Percentiles rank a stretch among this genome's conserved stretches.
These are phyloP conservation scores for Heterobasidion irregulare DNA, from an alignment of 1,284 basidiomycete species.

Conservation along the genomic window DNA sequence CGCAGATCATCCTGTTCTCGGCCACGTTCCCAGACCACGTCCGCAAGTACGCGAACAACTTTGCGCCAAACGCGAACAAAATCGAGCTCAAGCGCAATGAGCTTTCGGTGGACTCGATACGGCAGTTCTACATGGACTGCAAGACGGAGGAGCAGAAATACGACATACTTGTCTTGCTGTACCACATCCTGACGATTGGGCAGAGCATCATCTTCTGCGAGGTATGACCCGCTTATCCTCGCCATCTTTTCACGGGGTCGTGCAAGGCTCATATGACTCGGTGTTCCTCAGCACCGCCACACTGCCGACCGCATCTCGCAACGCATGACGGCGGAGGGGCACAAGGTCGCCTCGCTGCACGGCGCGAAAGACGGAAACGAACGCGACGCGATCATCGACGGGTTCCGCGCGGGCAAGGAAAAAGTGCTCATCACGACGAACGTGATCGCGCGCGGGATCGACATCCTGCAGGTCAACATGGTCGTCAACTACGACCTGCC, in stretches of 20 bases:
- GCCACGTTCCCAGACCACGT: slow-evolving; percentile 97
- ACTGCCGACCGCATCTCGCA: slow-evolving; percentile 91
- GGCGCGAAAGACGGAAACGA: slow-evolving; percentile 87
- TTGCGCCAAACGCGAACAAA: slow-evolving; percentile 93
- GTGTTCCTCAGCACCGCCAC: slow-evolving; percentile 56
- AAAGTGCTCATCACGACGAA: slow-evolving; percentile 99
- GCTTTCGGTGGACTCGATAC: slow-evolving; percentile 89
- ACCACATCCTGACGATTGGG: slow-evolving; percentile 88
- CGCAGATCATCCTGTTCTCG: slow-evolving; percentile 94
- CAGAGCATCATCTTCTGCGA: slow-evolving; percentile 96
- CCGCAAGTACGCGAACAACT: slow-evolving; percentile 81
- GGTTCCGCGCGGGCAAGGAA: slow-evolving; percentile 92
- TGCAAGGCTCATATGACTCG: too few relatives aligned
- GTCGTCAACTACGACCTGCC: slow-evolving; percentile 99
- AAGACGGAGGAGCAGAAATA: slow-evolving; percentile 88
- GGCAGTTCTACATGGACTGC: slow-evolving; percentile 98
- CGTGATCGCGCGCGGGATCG: slow-evolving; percentile 97
- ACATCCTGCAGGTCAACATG: slow-evolving; percentile 99
- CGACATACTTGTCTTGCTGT: slow-evolving; percentile 89
- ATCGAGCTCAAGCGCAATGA: slow-evolving; percentile 95
- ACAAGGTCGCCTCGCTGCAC: slow-evolving; percentile 94
- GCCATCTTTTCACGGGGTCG: background rate
- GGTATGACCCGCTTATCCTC: background rate
- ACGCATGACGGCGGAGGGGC: slow-evolving; percentile 89
- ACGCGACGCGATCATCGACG: slow-evolving; percentile 90